A percentile compares a stretch with the other conserved stretches of the same genome.
Evolutionary conservation across 805 yeast species (phyloP).

Genomic region (Cyberlindnera maclurae): DNA sequence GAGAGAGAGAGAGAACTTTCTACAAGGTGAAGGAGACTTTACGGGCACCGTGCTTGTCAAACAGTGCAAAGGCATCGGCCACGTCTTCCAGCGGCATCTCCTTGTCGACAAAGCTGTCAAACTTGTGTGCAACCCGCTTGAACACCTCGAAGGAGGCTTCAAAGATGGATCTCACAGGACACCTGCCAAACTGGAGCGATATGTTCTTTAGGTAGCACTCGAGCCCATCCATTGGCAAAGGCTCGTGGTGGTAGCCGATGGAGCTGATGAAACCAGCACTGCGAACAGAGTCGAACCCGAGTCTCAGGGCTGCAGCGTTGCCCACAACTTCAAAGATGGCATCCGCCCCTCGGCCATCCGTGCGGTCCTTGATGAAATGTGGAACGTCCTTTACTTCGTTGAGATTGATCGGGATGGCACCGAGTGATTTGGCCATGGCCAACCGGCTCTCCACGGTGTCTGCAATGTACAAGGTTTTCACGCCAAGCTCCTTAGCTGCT

Average conservation of each 20-base stretch:
- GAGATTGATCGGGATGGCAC: constrained; percentile 42
- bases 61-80: constrained; percentile 39
- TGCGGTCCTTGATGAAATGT: constrained; percentile 25
- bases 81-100: constrained; percentile 38
- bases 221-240: constrained; percentile 47
- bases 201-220: constrained; percentile 53
- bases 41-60: constrained; percentile 46
- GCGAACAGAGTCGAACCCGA: constrained; percentile 47
- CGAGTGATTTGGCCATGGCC: constrained; percentile 48
- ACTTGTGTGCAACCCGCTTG: constrained; percentile 35
- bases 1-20: no score
- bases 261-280: constrained; percentile 52
- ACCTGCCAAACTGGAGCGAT: constrained; percentile 54
- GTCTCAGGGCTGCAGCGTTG: constrained; percentile 40
- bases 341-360: constrained; percentile 47
- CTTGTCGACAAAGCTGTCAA: constrained; percentile 46
- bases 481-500: constrained; percentile 66
- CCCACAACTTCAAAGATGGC: constrained; percentile 58
- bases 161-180: constrained; percentile 53
- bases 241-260: constrained; percentile 55
- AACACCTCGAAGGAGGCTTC: constrained; percentile 44
- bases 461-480: constrained; percentile 53
- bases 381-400: constrained; percentile 32
- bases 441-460: constrained; percentile 61
- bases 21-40: constrained; percentile 39